Base-by-base conservation (phyloP, 805 yeast species). In the Priceomyces carsonii region DNA sequence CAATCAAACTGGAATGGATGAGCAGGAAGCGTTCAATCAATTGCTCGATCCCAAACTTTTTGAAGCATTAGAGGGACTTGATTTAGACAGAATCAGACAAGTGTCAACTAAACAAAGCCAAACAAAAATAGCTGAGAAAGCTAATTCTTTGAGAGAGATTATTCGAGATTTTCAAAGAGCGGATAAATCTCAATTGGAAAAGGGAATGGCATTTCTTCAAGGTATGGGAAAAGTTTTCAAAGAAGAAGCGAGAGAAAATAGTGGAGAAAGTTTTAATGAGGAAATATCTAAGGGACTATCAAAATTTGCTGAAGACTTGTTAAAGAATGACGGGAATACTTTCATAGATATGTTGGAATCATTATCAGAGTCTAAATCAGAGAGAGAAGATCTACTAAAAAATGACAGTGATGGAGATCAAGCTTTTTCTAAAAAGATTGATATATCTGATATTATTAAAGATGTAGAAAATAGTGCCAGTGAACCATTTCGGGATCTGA, bases 331-430 rank as follows among this genome's bases (percentile, higher is more conserved):
- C 43, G 95, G 95, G n/a, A 73, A 75, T 43, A 76, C 80, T 26
- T 85, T 88, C 44, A 73, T 87, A 20, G 82, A 82, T 44, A 81
- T 86, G 73, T 82, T 89, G 77, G 95, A 87, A 55, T 73, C 79
- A 35, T 65, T 85, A 29, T 85, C 88, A 3, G 73, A 74, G 38
- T 71, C 79, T 48, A 66, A 57, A 55, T 50, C 41, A 26, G 62
- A 48, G 32, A 47, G 58, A 39, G 65, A 57, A 42, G 57, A 50
- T 26, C 30, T 51, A 9, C 36, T 55, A 26, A 47, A 44, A 28
- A 58, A 46, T 19, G 10, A 9, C 2, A 14, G 8, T n/a, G n/a
- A n/a, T n/a, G n/a, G n/a, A n/a, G 24, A 20, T 7, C 31, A 26
- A 12, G n/a, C n/a, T n/a, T n/a, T n/a, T n/a, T n/a, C n/a, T n/a